A percentile compares a stretch with the other conserved stretches of the same genome.
These are phyloP conservation scores for Trypanosoma platydactyli DNA, from an alignment of 208 protist species.

Conservation along the genomic window DNA sequence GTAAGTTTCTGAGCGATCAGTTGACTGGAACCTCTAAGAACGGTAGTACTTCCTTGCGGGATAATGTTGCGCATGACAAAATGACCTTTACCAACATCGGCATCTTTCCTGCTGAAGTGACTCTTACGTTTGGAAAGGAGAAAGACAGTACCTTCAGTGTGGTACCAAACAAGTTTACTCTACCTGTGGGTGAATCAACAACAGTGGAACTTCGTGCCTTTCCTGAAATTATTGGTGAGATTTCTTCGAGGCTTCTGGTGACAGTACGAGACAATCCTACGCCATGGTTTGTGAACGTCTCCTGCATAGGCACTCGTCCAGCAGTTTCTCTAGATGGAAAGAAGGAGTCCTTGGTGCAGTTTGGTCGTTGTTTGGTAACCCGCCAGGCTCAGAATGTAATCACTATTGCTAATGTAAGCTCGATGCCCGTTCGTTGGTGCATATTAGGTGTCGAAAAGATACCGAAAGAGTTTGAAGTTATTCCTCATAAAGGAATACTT, in stretches of 20 bases:
- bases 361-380: slow-evolving; percentile 76
- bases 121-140: slow-evolving; percentile 75
- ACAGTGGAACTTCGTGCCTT: slow-evolving; percentile 78
- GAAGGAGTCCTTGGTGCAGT: slow-evolving; percentile 78
- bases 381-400: slow-evolving; percentile 41
- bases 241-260: slow-evolving; percentile 82
- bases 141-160: slow-evolving; percentile 87
- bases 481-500: slow-evolving; percentile 60
- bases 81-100: slow-evolving; percentile 92
- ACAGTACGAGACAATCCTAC: slow-evolving; percentile 92
- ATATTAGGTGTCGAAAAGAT: slow-evolving; percentile 60
- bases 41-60: background rate
- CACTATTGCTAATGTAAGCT: slow-evolving; percentile 73
- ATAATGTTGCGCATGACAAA: slow-evolving; percentile 37
- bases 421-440: slow-evolving; percentile 77
- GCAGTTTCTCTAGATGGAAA: slow-evolving; percentile 70
- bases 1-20: background rate
- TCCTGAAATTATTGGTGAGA: slow-evolving; percentile 83
- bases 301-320: slow-evolving; percentile 83
- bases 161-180: slow-evolving; percentile 59
- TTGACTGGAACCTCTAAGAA: background rate
- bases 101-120: slow-evolving; percentile 69
- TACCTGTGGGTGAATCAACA: slow-evolving; percentile 79
- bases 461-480: slow-evolving; percentile 74
- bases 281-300: slow-evolving; percentile 84